Evolutionary conservation across 176 grass and related monocot species (phyloP).

Genomic region (Cenchrus purpureus): DNA sequence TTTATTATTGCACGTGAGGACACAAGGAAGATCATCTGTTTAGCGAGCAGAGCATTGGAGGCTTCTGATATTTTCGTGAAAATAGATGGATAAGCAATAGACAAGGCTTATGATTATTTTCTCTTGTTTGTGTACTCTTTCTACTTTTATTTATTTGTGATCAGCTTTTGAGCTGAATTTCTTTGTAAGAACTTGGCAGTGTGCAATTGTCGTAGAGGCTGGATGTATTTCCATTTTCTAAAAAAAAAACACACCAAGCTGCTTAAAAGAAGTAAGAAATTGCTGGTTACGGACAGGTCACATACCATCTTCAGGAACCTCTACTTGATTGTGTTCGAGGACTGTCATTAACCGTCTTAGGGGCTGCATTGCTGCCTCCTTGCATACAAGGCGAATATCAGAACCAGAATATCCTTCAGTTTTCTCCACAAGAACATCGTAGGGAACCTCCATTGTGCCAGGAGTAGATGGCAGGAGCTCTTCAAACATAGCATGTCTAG

Average conservation of each 20-base stretch:
- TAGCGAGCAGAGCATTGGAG: no score
- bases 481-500: constrained; percentile 87
- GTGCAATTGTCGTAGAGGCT: no score
- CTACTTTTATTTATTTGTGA: no score
- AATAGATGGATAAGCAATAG: no score
- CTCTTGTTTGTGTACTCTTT: no score
- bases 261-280: constrained; percentile 16
- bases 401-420: constrained; percentile 94
- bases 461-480: constrained; percentile 69
- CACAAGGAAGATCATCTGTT: no score
- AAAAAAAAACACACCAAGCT: neutral
- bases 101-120: no score
- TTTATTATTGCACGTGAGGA: no score
- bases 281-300: constrained; percentile 32
- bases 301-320: constrained; percentile 75
- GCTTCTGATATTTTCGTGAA: no score
- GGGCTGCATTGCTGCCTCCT: constrained; percentile 95
- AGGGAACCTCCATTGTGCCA: constrained; percentile 57
- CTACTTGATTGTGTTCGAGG: constrained; percentile 66
- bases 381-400: constrained; percentile 91
- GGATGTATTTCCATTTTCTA: no score
- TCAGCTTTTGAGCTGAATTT: no score
- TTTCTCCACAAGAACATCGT: constrained; percentile 76
- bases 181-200: no score
- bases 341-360: constrained; percentile 77